These are phyloP conservation scores for Globisporangium solare DNA, from an alignment of 352 stramenopile genomes.

Conservation along the genomic window DNA sequence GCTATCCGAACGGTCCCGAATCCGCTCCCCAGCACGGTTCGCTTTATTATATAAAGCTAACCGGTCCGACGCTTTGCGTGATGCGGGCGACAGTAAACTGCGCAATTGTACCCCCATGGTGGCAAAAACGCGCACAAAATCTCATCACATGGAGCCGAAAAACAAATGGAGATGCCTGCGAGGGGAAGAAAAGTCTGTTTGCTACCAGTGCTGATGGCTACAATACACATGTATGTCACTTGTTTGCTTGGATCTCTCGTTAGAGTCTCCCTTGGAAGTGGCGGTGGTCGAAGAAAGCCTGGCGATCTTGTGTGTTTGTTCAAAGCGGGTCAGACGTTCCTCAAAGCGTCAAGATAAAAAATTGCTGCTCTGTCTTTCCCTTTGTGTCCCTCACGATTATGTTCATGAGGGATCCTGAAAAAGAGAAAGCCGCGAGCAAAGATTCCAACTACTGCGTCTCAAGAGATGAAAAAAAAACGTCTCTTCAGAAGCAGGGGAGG, in stretches of 20 bases:
- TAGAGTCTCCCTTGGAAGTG: not conserved
- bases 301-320: too few species aligned
- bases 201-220: not conserved
- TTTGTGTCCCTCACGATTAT: not conserved
- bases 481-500: not conserved
- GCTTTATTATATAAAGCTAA: too few species aligned
- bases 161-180: not conserved
- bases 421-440: too few species aligned
- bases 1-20: slow-evolving; percentile 24
- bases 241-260: not conserved
- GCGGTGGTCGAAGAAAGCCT: not conserved
- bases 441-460: too few species aligned
- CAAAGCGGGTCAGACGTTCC: not conserved
- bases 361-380: not conserved
- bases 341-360: too few species aligned
- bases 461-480: not conserved
- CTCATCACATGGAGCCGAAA: not conserved
- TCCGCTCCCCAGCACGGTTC: too few species aligned
- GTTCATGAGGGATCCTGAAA: not conserved
- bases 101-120: slow-evolving; percentile 6
- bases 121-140: not conserved
- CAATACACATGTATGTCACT: slow-evolving; percentile 5
- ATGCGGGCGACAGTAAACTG: not conserved
- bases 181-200: not conserved
- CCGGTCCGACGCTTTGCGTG: not conserved